Conservation (phyloP, 257 asterid species). For the Solanum infundibuliforme region DNA sequence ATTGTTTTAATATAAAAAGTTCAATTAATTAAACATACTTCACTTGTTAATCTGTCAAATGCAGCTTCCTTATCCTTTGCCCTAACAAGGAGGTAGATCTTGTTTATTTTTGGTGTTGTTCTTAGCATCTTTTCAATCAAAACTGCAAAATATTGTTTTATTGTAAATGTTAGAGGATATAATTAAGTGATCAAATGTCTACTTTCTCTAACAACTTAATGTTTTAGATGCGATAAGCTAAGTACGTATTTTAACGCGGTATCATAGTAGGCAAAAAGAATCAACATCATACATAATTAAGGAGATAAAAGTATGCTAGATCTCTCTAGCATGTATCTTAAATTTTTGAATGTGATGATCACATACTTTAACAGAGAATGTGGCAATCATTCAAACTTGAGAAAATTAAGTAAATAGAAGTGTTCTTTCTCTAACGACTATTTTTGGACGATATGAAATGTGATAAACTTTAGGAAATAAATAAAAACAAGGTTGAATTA, state of each 20-base stretch:
- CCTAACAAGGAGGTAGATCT: neutral
- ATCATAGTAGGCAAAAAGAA: neutral
- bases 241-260: too few relatives aligned
- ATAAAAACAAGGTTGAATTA: neutral
- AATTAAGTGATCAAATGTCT: neutral
- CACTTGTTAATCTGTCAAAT: neutral
- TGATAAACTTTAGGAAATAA: too few relatives aligned
- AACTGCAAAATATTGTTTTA: neutral
- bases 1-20: too few relatives aligned
- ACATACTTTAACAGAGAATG: neutral
- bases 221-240: neutral
- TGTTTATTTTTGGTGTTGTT: neutral
- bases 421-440: neutral
- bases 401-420: neutral
- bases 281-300: too few relatives aligned
- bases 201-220: accelerated
- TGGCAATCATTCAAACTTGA: neutral
- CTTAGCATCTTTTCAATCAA: neutral
- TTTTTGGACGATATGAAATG: neutral
- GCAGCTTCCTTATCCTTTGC: neutral
- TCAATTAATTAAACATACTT: neutral
- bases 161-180: neutral
- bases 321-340: too few relatives aligned
- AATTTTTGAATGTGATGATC: neutral
- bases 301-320: too few relatives aligned